Base-by-base conservation (phyloP, 257 asterid genomes). In the Salvia rosmarinus region DNA sequence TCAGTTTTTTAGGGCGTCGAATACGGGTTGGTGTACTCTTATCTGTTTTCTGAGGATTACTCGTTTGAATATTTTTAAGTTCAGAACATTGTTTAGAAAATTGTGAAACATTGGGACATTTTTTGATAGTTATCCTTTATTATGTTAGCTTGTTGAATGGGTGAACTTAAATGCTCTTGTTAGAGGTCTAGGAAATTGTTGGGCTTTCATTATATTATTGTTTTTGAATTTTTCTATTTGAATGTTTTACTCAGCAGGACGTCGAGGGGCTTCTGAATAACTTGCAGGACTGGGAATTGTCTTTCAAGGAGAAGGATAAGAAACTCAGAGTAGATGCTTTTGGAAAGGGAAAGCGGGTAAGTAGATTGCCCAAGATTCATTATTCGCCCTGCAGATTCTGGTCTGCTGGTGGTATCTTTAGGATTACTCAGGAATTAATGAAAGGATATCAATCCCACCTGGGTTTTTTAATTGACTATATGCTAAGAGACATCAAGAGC, bases 251-350 rank as follows among this genome's bases (percentile, higher is more conserved):
- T 79, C 69, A 63, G 69, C 88, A 91, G 97, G 95, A 86, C 21
- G 77, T 84, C 17, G 88, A 87, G 79, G 97, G 96, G 75, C 91
- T 94, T 72, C 77, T 94, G 79, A 85, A 75, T 75, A 94, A 91
- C 81, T 82, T 94, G 71, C 89, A 94, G 77, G 99, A 91, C 67
- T 94, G 99, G 98, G 98, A 94, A 77, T 68, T 89, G 68, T 81
- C 96, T 6, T 78, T 84, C 74, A 89, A 87, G 83, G 91, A 83
- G 52, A 89, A 86, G 66, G 96, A 88, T 35, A 94, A 88, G 85
- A 89, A 86, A 81, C 68, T 86, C 73, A 88, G 82, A 84, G 76
- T 86, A 10, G 89, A 83, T 79, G 69, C 82, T 64, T 77, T n/a
- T 23, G 81, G 65, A 73, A 82, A 82, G 74, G 87, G 78, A 75